phyloP scores from a whole-genome alignment of 2,329 filamentous ascomycete genomes.

The Fusarium sacchari region DNA sequence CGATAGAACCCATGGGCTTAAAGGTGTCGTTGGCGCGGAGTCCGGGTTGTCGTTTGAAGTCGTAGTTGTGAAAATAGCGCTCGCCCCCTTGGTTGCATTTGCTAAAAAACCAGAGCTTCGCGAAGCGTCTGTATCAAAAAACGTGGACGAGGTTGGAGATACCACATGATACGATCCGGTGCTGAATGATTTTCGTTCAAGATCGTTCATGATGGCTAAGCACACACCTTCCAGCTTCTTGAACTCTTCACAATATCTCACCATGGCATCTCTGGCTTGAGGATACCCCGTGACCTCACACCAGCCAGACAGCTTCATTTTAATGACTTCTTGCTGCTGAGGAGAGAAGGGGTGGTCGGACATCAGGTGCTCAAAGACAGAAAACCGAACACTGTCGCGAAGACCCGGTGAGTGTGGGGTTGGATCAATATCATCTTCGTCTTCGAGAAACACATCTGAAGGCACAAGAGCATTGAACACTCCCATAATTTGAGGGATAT shows the following conservation, averaged over 20 bases:
- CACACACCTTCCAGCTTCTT: slow-evolving; percentile 50
- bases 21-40: not conserved
- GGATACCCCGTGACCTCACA: slow-evolving; percentile 47
- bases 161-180: not conserved
- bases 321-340: slow-evolving; percentile 39
- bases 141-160: slow-evolving; percentile 17
- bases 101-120: slow-evolving; percentile 4
- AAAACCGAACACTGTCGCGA: slow-evolving; percentile 50
- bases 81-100: slow-evolving; percentile 4
- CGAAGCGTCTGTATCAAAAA: slow-evolving; percentile 15
- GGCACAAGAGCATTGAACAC: slow-evolving; percentile 51
- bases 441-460: slow-evolving; percentile 34
- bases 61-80: slow-evolving; percentile 11
- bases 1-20: slow-evolving; percentile 4
- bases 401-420: slow-evolving; percentile 46
- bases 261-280: slow-evolving; percentile 43
- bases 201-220: slow-evolving; percentile 36
- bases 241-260: slow-evolving; percentile 47
- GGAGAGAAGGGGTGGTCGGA: slow-evolving; percentile 31
- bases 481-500: slow-evolving; percentile 45
- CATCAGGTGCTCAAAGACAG: slow-evolving; percentile 49
- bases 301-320: slow-evolving; percentile 48
- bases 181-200: slow-evolving; percentile 14
- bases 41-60: slow-evolving; percentile 4
- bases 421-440: slow-evolving; percentile 39